Percentiles rank a stretch among this genome's conserved stretches.
phyloP scores from a whole-genome alignment of 2,329 filamentous ascomycete species.

The Calycina herbarum region DNA sequence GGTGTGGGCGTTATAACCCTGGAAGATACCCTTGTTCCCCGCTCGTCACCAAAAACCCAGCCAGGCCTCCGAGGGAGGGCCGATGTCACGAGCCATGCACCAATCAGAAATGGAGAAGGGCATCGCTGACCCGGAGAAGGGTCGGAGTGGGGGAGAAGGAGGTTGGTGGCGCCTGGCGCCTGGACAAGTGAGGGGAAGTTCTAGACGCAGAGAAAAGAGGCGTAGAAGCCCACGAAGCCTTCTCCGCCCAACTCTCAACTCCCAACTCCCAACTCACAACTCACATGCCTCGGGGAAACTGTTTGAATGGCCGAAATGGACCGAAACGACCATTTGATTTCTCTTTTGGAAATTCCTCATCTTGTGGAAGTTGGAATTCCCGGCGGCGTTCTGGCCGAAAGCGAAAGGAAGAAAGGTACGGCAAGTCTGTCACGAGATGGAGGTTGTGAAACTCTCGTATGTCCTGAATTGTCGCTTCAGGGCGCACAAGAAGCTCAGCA shows the following conservation, averaged over 20 bases:
- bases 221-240: neutral
- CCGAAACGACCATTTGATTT: neutral
- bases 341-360: neutral
- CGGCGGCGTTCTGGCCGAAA: neutral
- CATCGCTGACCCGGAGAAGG: neutral
- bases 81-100: neutral
- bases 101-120: neutral
- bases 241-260: neutral
- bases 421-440: neutral
- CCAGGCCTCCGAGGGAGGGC: neutral
- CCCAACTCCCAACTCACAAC: neutral
- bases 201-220: neutral
- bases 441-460: constrained; percentile 1
- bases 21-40: neutral
- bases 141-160: neutral
- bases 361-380: neutral
- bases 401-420: neutral
- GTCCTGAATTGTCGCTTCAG: neutral
- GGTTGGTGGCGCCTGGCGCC: neutral
- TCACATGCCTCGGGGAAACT: neutral
- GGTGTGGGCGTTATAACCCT: neutral
- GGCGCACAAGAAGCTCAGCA: neutral
- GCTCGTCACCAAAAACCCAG: neutral
- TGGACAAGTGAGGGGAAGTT: constrained; percentile 4
- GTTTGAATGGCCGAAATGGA: neutral